Percentiles rank a stretch among this genome's conserved stretches.
phyloP scores from a whole-genome alignment of 2,329 filamentous ascomycete genomes.

The Trichoderma endophyticum region DNA sequence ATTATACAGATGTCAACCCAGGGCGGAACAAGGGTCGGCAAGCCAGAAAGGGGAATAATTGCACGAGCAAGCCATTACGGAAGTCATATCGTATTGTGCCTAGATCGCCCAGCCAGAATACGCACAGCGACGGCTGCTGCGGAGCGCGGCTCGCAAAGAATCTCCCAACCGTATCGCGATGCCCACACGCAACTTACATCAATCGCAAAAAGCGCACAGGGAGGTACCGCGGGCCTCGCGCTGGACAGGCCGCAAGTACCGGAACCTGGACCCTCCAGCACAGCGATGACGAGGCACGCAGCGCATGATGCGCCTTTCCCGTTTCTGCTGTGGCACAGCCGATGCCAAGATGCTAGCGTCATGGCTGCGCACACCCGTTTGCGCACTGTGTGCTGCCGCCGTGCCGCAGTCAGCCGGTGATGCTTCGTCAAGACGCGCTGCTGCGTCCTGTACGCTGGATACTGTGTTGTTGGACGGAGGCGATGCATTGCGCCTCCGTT shows the following conservation, averaged over 20 bases:
- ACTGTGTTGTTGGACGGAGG: neutral
- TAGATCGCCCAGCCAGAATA: neutral
- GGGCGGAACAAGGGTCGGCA: neutral
- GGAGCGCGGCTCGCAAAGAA: neutral
- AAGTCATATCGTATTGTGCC: neutral
- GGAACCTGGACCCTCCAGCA: conserved; percentile 18
- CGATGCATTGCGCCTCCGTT: neutral
- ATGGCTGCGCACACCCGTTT: neutral
- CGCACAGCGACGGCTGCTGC: neutral
- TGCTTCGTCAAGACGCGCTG: neutral
- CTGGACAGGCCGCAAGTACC: conserved; percentile 21
- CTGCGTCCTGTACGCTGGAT: neutral
- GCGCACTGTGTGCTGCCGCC: neutral
- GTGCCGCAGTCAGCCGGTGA: neutral
- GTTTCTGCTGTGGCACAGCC: conserved; percentile 20
- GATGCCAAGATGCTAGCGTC: conserved; percentile 17
- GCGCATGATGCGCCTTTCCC: conserved; percentile 18
- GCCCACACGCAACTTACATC: neutral
- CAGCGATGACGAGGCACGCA: conserved; percentile 40
- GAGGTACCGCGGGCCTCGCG: conserved; percentile 16
- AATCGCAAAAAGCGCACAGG: neutral
- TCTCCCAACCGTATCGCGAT: neutral
- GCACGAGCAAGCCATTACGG: neutral
- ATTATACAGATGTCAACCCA: neutral
- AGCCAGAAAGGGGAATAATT: neutral